Percentiles rank a stretch among this genome's conserved stretches.
Conservation (phyloP, 1,284 basidiomycete genomes). For the Salmacisia buchloeana region DNA sequence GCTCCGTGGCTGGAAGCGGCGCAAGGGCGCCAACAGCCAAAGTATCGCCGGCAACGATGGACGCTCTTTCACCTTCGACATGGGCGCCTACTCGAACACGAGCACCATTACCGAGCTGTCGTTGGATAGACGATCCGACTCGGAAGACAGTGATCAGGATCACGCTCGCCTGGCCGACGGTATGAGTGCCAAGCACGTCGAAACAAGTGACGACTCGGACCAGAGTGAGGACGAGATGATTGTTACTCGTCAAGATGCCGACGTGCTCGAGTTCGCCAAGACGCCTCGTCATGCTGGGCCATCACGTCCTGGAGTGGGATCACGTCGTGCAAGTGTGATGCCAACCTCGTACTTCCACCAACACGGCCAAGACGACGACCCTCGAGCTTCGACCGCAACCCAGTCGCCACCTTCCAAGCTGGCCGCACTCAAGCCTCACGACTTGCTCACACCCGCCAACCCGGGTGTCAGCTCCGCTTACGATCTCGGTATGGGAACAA, state of each 20-base stretch:
- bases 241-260: conserved; percentile 39
- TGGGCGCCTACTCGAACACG: not conserved
- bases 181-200: conserved; percentile 7
- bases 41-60: not conserved
- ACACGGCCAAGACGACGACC: too few relatives aligned
- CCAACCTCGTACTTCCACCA: not conserved
- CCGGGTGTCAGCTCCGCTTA: not conserved
- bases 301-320: not conserved
- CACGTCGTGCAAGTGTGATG: not conserved
- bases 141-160: conserved; percentile 8
- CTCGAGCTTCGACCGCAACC: too few relatives aligned
- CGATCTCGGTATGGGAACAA: not conserved
- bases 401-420: not conserved
- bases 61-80: not conserved
- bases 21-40: not conserved
- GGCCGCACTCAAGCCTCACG: too few relatives aligned
- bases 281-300: not conserved
- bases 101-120: not conserved
- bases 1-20: conserved; percentile 23
- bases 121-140: not conserved
- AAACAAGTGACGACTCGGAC: conserved; percentile 20
- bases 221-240: conserved; percentile 40
- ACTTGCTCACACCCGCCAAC: too few relatives aligned
- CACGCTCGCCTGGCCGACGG: too few relatives aligned
- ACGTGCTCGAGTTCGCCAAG: conserved; percentile 42